These are phyloP conservation scores for Prunus campanulata DNA, from an alignment of 306 rosid genomes.

Conservation along the genomic window DNA sequence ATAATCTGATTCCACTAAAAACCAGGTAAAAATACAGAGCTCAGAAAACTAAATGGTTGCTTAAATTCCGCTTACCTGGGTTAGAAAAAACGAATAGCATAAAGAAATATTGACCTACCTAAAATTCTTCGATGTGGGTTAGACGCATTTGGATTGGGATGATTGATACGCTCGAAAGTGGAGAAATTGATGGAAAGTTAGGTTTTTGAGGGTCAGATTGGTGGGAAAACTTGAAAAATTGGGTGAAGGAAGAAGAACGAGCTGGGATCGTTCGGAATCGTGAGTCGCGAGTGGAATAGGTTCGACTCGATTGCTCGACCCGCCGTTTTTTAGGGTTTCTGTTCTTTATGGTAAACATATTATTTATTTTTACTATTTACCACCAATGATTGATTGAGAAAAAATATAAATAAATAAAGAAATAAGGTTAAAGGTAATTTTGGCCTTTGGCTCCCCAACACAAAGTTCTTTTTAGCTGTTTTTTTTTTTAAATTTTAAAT, in stretches of 20 bases:
- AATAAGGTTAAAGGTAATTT: background rate
- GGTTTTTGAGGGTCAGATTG: slow-evolving; percentile 20
- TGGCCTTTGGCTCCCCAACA: background rate
- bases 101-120: background rate
- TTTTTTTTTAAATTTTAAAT: background rate
- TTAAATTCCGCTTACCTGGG: slow-evolving; percentile 12
- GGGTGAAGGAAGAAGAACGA: slow-evolving; percentile 26
- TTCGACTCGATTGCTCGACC: slow-evolving; percentile 60
- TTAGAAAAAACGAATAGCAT: background rate
- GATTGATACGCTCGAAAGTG: background rate
- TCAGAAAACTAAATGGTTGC: background rate
- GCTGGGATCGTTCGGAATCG: slow-evolving; percentile 46
- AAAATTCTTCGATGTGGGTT: slow-evolving; percentile 5
- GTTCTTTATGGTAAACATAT: background rate
- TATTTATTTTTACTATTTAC: background rate
- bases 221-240: slow-evolving; percentile 12
- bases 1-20: background rate
- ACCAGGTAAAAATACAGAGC: background rate
- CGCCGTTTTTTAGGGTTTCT: slow-evolving; percentile 49
- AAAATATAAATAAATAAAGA: background rate
- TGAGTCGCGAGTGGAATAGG: slow-evolving; percentile 56
- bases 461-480: background rate
- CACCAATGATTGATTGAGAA: background rate
- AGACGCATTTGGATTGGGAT: background rate
- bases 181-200: background rate